These are phyloP conservation scores for Fusarium setosum DNA, from an alignment of 2,329 filamentous ascomycete species.

Conservation along the genomic window DNA sequence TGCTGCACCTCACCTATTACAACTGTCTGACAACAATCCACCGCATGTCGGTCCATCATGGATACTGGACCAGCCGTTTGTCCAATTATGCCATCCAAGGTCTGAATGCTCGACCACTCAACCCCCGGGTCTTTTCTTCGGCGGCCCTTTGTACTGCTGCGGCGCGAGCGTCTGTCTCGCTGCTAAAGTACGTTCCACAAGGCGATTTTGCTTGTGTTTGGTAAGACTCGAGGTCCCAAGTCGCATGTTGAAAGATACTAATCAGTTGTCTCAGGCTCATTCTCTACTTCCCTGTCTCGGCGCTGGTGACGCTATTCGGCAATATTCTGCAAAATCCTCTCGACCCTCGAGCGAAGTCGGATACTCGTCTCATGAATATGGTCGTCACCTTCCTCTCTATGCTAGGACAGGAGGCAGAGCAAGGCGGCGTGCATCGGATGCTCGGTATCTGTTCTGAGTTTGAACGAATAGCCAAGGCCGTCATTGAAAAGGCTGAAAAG, in stretches of 20 bases:
- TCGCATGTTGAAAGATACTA: slow-evolving; percentile 36
- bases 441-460: slow-evolving; percentile 95
- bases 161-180: slow-evolving; percentile 89
- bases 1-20: slow-evolving; percentile 96
- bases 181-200: slow-evolving; percentile 96
- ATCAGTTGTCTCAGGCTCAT: slow-evolving; percentile 72
- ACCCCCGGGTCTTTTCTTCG: slow-evolving; percentile 93
- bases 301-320: slow-evolving; percentile 93
- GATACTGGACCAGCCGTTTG: slow-evolving; percentile 95
- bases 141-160: slow-evolving; percentile 93
- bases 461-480: slow-evolving; percentile 89
- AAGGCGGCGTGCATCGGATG: slow-evolving; percentile 93
- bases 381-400: slow-evolving; percentile 94
- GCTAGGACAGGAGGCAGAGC: slow-evolving; percentile 88
- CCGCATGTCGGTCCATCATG: slow-evolving; percentile 97
- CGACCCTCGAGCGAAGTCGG: slow-evolving; percentile 87
- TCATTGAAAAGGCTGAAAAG: slow-evolving; percentile 91
- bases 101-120: slow-evolving; percentile 88
- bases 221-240: slow-evolving; percentile 62
- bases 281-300: slow-evolving; percentile 95
- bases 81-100: slow-evolving; percentile 97
- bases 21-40: slow-evolving; percentile 98
- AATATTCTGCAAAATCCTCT: slow-evolving; percentile 97
- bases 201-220: slow-evolving; percentile 96
- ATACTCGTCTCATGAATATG: slow-evolving; percentile 89